phyloP scores from a whole-genome alignment of 2,329 filamentous ascomycete species.

The Xylariaceae sp. region DNA sequence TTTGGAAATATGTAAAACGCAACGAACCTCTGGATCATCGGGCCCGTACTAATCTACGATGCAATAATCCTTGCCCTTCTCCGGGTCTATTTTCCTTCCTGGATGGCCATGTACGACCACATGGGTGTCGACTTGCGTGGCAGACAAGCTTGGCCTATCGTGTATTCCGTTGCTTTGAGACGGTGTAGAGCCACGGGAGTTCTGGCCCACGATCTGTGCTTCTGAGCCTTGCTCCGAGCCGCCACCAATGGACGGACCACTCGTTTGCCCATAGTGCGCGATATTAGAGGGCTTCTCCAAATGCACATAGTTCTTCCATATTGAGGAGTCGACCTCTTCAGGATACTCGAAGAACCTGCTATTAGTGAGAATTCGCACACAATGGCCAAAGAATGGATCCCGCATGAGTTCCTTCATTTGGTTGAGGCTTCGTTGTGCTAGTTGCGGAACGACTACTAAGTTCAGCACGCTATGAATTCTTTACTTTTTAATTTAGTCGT shows the following conservation, averaged over 20 bases:
- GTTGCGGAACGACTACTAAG: too few species aligned
- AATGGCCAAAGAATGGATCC: constrained; percentile 49
- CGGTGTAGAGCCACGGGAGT: neutral
- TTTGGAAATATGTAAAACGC: neutral
- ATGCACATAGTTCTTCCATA: constrained; percentile 56
- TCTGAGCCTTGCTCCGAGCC: too few species aligned
- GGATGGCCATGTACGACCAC: constrained; percentile 25
- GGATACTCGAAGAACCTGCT: constrained; percentile 48
- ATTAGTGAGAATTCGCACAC: constrained; percentile 47
- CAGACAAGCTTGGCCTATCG: constrained; percentile 7
- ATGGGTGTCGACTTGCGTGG: constrained; percentile 20
- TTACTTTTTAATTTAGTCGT: too few species aligned
- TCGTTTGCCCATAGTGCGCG: constrained; percentile 41
- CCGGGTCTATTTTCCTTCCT: constrained; percentile 48
- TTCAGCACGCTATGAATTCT: too few species aligned
- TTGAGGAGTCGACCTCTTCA: constrained; percentile 53
- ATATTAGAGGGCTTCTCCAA: constrained; percentile 55
- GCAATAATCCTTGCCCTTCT: constrained; percentile 57
- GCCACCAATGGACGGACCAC: neutral
- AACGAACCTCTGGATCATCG: constrained; percentile 49
- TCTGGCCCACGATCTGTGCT: neutral
- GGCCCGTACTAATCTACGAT: constrained; percentile 58
- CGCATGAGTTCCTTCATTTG: constrained; percentile 48
- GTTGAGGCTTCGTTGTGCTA: too few species aligned
- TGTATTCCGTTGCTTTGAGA: neutral